Percentiles rank a stretch among this genome's conserved stretches.
Conservation (phyloP, 305 asterid species). For the Fraxinus baroniana region DNA sequence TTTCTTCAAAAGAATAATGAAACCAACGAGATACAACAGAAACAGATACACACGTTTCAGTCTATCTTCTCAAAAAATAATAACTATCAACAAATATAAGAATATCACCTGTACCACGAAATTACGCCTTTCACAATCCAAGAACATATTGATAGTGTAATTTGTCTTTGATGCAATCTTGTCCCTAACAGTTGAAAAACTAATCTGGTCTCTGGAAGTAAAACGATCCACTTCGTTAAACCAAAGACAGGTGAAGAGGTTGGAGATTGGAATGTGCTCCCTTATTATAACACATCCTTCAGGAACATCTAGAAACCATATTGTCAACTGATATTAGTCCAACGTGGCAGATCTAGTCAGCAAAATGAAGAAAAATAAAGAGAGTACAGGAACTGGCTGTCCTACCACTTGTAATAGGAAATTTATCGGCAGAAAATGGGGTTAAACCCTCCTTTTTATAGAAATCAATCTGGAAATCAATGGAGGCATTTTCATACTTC, state of each 20-base stretch:
- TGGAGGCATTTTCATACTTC: constrained; percentile 72
- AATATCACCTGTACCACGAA: constrained; percentile 76
- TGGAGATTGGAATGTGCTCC: constrained; percentile 76
- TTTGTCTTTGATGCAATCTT: constrained; percentile 67
- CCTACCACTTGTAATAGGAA: constrained; percentile 79
- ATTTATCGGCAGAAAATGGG: constrained; percentile 60
- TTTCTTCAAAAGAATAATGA: background rate
- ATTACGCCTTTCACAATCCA: constrained; percentile 87
- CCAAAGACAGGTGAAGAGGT: constrained; percentile 89
- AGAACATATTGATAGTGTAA: constrained; percentile 75
- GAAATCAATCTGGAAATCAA: constrained; percentile 74
- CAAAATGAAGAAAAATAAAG: background rate
- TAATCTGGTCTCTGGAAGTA: constrained; percentile 85
- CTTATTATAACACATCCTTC: constrained; percentile 85
- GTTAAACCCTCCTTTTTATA: constrained; percentile 73
- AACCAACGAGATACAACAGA: background rate
- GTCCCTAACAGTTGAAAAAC: constrained; percentile 87
- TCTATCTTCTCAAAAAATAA: background rate
- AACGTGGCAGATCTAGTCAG: background rate
- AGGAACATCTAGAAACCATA: constrained; percentile 67
- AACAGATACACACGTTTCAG: background rate
- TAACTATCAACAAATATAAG: constrained; percentile 7
- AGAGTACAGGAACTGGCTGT: background rate
- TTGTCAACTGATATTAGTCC: constrained; percentile 2
- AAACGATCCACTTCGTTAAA: constrained; percentile 87